phyloP scores from a whole-genome alignment of 208 protist genomes.

The Naegleria gruberi region DNA sequence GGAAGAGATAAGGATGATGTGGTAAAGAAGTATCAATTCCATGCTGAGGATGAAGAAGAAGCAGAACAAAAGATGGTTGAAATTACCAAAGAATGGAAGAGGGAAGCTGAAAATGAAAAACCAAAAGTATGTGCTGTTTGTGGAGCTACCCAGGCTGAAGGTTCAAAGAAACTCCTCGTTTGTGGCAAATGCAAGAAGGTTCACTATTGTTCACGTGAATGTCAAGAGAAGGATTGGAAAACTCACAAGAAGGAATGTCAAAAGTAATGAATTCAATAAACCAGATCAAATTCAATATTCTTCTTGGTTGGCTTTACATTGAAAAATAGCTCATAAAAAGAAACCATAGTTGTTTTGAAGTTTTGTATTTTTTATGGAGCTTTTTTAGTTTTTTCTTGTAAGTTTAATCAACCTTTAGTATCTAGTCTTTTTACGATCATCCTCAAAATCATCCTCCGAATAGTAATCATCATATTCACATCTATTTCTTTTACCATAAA shows the following conservation, averaged over 20 bases:
- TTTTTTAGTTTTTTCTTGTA: too few species aligned
- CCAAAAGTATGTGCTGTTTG: not conserved
- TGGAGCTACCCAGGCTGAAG: not conserved
- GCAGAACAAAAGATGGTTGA: not conserved
- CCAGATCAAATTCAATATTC: too few species aligned
- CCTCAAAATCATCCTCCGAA: too few species aligned
- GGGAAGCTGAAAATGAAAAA: not conserved
- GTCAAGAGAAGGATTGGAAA: not conserved
- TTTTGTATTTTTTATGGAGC: too few species aligned
- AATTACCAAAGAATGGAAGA: not conserved
- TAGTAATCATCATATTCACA: too few species aligned
- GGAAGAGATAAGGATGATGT: not conserved
- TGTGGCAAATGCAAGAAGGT: not conserved
- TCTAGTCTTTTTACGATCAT: too few species aligned
- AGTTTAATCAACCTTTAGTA: too few species aligned
- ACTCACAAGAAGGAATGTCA: not conserved
- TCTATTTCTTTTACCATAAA: too few species aligned
- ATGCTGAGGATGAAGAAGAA: not conserved
- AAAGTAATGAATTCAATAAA: not conserved
- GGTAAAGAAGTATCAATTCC: not conserved
- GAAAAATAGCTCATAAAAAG: too few species aligned
- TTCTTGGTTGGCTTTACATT: too few species aligned
- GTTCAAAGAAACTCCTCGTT: not conserved
- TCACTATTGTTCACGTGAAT: not conserved
- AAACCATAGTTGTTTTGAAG: too few species aligned